Evolutionary conservation across 1,139 yeast genomes (phyloP), one percentile per base, ranked within the genome.

Genomic region (Pneumocystis oryctolagi): DNA sequence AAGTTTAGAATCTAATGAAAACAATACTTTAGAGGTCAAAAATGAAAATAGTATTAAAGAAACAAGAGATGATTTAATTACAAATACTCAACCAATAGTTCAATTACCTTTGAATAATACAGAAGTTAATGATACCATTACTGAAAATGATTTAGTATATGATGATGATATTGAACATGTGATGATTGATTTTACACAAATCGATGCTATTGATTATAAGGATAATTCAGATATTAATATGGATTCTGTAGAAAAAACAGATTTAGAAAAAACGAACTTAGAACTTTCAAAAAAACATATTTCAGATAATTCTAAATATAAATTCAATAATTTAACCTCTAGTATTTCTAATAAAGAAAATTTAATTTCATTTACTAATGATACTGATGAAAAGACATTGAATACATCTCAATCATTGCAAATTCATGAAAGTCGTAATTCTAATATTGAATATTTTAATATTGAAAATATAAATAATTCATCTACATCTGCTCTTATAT

Each of bases 41-140:
- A 60, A 64, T 14, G 67, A 65, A 42, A 47, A 78, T 64, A 73
- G 77, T 62, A 80, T 35, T 25, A 60, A 39, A 4, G 53, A 56
- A 16, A 59, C 60, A 28, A 56, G 18, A 47, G 64, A 61, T n/a
- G 42, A 20, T 28, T 40, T 28, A 30, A 32, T 37, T 25, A 8
- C 30, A 47, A 5, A 8, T 47, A 55, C 12, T 18, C 32, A 61
- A 25, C 25, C 59, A n/a, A 34, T 60, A 14, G 35, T 42, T 53
- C 35, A 61, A 14, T 47, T 56, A 30, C n/a, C 65, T 37, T 60
- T 63, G 12, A 65, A 61, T 55, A 59, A 42, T 37, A 42, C 61
- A 64, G 53, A 58, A 57, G 59, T 55, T 16, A 59, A 64, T 25
- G 65, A 66, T 31, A 64, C 60, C 12, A 64, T 62, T 8, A 67